A percentile compares a stretch with the other conserved stretches of the same genome.
These are phyloP conservation scores for Podaxis mareebaensis DNA, from an alignment of 768 basidiomycete species.

Conservation along the genomic window DNA sequence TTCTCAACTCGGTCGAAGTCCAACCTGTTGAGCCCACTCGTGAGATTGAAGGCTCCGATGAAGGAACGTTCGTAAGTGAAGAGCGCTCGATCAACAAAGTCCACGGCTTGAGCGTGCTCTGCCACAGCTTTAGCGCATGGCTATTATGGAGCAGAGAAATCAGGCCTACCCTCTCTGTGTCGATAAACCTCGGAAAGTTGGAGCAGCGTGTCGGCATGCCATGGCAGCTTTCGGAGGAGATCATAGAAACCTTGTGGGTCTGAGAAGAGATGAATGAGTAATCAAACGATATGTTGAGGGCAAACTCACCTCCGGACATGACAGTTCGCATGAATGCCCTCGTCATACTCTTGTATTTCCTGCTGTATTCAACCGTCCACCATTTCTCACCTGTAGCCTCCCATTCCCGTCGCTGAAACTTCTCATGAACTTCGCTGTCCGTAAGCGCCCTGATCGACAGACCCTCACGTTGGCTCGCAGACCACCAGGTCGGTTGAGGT, in stretches of 20 bases:
- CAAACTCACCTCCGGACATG: slow-evolving; percentile 70
- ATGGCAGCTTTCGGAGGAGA: slow-evolving; percentile 76
- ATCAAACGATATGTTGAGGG: not conserved
- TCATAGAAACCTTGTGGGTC: slow-evolving; percentile 81
- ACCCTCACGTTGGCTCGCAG: slow-evolving; percentile 69
- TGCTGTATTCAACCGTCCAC: slow-evolving; percentile 68
- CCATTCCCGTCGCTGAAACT: slow-evolving; percentile 40
- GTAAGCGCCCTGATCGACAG: slow-evolving; percentile 62
- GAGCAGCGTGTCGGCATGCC: slow-evolving; percentile 91
- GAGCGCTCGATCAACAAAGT: slow-evolving; percentile 89
- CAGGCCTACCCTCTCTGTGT: slow-evolving; percentile 76
- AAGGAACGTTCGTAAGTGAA: slow-evolving; percentile 93
- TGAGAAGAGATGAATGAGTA: slow-evolving; percentile 25
- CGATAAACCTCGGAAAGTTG: slow-evolving; percentile 84
- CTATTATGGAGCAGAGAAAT: not conserved
- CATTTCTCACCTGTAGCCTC: slow-evolving; percentile 19
- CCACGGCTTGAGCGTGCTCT: slow-evolving; percentile 85
- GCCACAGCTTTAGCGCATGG: not conserved
- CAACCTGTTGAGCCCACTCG: slow-evolving; percentile 76
- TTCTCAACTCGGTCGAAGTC: slow-evolving; percentile 93
- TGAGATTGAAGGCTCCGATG: slow-evolving; percentile 83
- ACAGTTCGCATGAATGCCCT: slow-evolving; percentile 81
- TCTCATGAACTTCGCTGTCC: slow-evolving; percentile 51
- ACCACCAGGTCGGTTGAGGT: slow-evolving; percentile 76
- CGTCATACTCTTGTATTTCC: slow-evolving; percentile 80